A percentile compares a stretch with the other conserved stretches of the same genome.
Conservation (phyloP, 2,329 filamentous ascomycete species). For the Coleophoma cylindrospora region DNA sequence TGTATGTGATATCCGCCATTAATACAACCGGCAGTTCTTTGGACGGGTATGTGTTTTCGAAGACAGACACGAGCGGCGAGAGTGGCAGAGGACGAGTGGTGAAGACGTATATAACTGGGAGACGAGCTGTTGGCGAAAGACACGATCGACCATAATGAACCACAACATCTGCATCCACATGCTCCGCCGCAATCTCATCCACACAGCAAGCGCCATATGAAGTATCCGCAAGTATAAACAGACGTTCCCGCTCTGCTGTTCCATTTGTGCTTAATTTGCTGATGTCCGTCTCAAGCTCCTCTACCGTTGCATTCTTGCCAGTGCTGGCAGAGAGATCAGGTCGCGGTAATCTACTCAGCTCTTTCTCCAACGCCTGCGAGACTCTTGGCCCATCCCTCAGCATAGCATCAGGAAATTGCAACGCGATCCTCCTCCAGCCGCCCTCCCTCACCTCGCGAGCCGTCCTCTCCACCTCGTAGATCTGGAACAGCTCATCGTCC, state of each 20-base stretch:
- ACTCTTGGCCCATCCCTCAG: conserved; percentile 79
- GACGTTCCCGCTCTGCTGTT: conserved; percentile 22
- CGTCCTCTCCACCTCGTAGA: conserved; percentile 84
- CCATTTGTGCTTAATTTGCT: conserved; percentile 6
- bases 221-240: conserved; percentile 90
- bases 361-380: conserved; percentile 57
- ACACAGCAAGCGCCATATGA: conserved; percentile 97
- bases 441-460: conserved; percentile 68
- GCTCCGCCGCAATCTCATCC: conserved; percentile 93
- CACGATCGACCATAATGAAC: conserved; percentile 94
- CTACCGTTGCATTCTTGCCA: conserved; percentile 2
- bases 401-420: conserved; percentile 97
- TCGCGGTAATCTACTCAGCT: conserved; percentile 28
- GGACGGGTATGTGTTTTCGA: conserved; percentile 64
- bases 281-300: conserved; percentile 12
- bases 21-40: conserved; percentile 63
- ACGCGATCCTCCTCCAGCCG: conserved; percentile 70
- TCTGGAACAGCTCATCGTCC: conserved; percentile 66
- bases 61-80: conserved; percentile 48
- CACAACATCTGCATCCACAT: conserved; percentile 83
- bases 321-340: neutral
- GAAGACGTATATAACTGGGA: conserved; percentile 89
- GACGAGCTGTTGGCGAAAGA: conserved; percentile 78
- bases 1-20: conserved; percentile 87
- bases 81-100: conserved; percentile 68